Percentiles rank a stretch among this genome's conserved stretches.
phyloP scores from a whole-genome alignment of 345 rosid genomes.

The Dimocarpus longan region DNA sequence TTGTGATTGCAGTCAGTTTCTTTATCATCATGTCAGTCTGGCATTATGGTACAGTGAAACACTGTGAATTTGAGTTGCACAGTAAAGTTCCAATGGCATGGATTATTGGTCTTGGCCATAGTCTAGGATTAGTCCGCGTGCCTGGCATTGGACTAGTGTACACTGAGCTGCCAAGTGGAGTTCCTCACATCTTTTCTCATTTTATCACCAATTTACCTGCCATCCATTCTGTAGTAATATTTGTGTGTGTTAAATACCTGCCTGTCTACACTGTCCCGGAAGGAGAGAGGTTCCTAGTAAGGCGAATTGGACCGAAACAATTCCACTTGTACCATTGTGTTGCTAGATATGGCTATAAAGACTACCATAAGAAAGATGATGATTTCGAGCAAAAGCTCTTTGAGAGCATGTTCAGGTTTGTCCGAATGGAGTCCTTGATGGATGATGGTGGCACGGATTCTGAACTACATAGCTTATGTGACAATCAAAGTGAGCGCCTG shows the following conservation, averaged over 20 bases:
- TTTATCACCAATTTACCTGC: constrained; percentile 43
- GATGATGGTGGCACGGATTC: constrained; percentile 34
- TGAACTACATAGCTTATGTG: constrained; percentile 23
- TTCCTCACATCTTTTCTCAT: constrained; percentile 43
- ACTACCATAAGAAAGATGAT: constrained; percentile 39
- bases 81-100: constrained; percentile 37
- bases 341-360: constrained; percentile 43
- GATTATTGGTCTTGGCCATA: constrained; percentile 38
- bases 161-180: constrained; percentile 35
- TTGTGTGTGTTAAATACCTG: constrained; percentile 36
- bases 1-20: constrained; percentile 27
- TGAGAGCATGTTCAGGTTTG: constrained; percentile 31
- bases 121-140: constrained; percentile 38
- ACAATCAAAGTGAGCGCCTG: constrained; percentile 8
- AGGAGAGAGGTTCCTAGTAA: constrained; percentile 34
- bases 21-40: constrained; percentile 34
- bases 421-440: constrained; percentile 35
- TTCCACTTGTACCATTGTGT: constrained; percentile 41
- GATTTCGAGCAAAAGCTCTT: constrained; percentile 35
- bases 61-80: constrained; percentile 35
- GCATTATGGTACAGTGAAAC: constrained; percentile 37
- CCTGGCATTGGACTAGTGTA: constrained; percentile 40
- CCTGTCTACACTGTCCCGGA: constrained; percentile 42
- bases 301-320: constrained; percentile 31
- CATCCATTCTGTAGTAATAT: constrained; percentile 42